Percentiles rank a stretch among this genome's conserved stretches.
Evolutionary conservation across 129 eudicot genomes (phyloP).

Genomic region (sunflower (Helianthus annuus)): DNA sequence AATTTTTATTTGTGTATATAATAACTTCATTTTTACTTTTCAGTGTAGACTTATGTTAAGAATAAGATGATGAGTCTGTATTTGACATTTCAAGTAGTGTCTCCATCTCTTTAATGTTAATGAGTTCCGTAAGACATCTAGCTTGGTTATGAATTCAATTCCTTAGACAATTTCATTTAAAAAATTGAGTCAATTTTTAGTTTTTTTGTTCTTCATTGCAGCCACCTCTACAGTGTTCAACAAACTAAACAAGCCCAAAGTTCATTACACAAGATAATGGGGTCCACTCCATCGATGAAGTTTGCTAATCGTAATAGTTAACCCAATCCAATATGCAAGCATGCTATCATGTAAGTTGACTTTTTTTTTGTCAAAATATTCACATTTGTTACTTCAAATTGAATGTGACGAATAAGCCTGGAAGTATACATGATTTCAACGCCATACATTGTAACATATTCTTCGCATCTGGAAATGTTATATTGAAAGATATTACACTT

Average conservation of each 20-base stretch:
- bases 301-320: slow-evolving; percentile 48
- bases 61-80: slow-evolving; percentile 83
- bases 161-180: not conserved
- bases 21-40: too few species aligned
- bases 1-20: too few species aligned
- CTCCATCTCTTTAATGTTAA: slow-evolving; percentile 45
- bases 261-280: slow-evolving; percentile 74
- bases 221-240: slow-evolving; percentile 64
- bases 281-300: slow-evolving; percentile 56
- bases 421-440: not conserved
- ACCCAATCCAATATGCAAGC: slow-evolving; percentile 46
- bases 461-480: not conserved
- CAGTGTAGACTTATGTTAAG: slow-evolving; percentile 6
- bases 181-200: not conserved
- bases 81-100: slow-evolving; percentile 79
- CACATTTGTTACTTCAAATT: slow-evolving; percentile 13
- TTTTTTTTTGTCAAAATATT: slow-evolving; percentile 9
- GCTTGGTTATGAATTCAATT: not conserved
- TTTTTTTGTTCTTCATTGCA: slow-evolving; percentile 24
- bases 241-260: slow-evolving; percentile 77
- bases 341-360: slow-evolving; percentile 61
- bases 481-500: not conserved
- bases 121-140: slow-evolving; percentile 56
- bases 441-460: not conserved
- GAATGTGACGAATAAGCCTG: not conserved